Base-by-base conservation (phyloP, 768 basidiomycete genomes). In the Mrakia gelida region DNA sequence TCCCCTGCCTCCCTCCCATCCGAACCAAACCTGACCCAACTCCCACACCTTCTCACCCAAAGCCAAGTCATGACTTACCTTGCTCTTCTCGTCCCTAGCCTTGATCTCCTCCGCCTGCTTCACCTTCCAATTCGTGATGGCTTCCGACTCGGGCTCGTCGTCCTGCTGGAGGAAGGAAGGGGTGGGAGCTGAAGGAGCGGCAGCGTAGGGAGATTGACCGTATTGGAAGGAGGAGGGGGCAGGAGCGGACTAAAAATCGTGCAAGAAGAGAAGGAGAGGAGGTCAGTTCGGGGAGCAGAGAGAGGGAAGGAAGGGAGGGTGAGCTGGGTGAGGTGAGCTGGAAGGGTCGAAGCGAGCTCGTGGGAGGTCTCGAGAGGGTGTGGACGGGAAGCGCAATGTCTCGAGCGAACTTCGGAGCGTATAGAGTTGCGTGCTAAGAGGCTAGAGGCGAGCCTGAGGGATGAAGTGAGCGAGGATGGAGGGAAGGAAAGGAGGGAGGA, bases 141-240 rank as follows among this genome's bases (percentile, higher is more conserved):
- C 72, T 54, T 78, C 77, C 34, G 49, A 56, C 61, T 77, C 76
- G 32, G 62, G 45, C 65, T 73, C 73, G 45, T 73, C 45, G 30
- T 32, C 71, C 52, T 62, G 34, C 56, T 73, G 72, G 26, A 74
- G 30, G 62, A 34, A 34, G 38, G 59, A 52, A 41, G 49, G 62
- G 30, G 71, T 45, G 16, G 72, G 8, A 30, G 71, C n/a, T 1
- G 77, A 54, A 8, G 62, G 49, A 34, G 38, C 72, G 49, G 77
- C 28, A 18, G 77, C n/a, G 77, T 78, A 78, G 16, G 77, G 77
- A 6, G 77, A 78, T 28, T 43, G n/a, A 30, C 77, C 77, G 73
- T 78, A 78, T 45, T 71, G 70, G 62, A 63, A 74, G 30, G 62
- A 38, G 71, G 62, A 32, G 23, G 45, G 30, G 28, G 41, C 71